Evolutionary conservation across 2,329 filamentous ascomycete genomes (phyloP), one percentile per base, ranked within the genome.

Genomic region (Cadophora sp.): DNA sequence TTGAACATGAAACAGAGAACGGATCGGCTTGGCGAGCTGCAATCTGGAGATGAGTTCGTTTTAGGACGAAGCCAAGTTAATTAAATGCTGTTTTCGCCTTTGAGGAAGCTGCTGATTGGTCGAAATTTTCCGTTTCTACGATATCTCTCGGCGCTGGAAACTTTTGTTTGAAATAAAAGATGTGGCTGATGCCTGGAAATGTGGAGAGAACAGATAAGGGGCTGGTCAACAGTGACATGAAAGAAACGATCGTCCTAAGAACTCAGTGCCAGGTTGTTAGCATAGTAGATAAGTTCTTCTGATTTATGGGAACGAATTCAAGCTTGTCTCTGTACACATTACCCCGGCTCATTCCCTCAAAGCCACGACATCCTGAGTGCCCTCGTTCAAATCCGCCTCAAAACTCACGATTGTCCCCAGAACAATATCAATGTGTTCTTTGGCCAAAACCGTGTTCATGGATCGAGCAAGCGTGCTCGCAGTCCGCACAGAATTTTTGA

Each of bases 401-500:
- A 65, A 65, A 24, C 29, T 43, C 37, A 29, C 56, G 9, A 65
- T 55, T 5, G 51, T 55, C 12, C 51, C 27, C 27, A 60, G n/a
- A 6, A 31, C 53, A 34, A 43, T 64, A 22, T 64, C 48, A 27
- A 64, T 60, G 31, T 66, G 64, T 19, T 66, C 53, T 24, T 24
- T 27, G 12, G 22, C 27, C 14, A 66, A 16, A 4, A 9, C n/a
- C 19, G 24, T 29, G 16, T 29, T 43, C 16, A 26, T 29, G 2
- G 22, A 46, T 16, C 26, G 27, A 40, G 64, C 64, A 19, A 66
- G 51, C n/a, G 64, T 46, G 31, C 34, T 27, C 72, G 73, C 71
- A 1, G 75, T 77, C 58, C 74, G 72, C 9, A 77, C 70, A 4
- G 73, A 71, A 67, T 78, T 78, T 71, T 77, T 77, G 62, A 78